Evolutionary conservation across 352 stramenopile species (phyloP), one percentile per base, ranked within the genome.

Genomic region (Halophytophthora polymorphica): DNA sequence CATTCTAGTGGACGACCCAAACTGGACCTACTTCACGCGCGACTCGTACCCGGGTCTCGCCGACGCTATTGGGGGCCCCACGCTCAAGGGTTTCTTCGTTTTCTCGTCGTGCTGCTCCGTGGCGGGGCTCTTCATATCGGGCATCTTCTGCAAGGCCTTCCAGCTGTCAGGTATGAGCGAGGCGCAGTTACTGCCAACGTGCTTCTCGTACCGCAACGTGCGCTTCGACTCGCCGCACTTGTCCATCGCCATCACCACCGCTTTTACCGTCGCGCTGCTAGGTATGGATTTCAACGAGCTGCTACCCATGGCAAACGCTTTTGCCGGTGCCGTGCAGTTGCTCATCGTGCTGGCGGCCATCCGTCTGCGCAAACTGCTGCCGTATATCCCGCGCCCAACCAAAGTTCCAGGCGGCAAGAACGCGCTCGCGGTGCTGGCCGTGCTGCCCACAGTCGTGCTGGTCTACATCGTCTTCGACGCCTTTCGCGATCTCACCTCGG

Each of bases 341-440:
- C 70, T 97, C 42, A 92, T 97, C 52, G 89, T 97, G 50, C 49
- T 76, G 11, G 81, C 90, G 7, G 95, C 93, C 58, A 65, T 98
- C 44, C 84, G 93, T 29, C 80, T 98, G 0, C 82, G 93, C 14
- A 64, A 83, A 12, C 71, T 59, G 31, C 54, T 81, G 42, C 73
- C 71, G 25, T 83, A 81, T 60, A 77, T 93, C 48, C 69, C 76
- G 41, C 74, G 83, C n/a, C 78, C 78, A 10, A 62, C 64, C 31
- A 65, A 64, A 13, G 63, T 77, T 2, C 71, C 69, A 0, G 71
- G 71, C 17, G 66, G 66, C 22, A 50, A 48, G 2, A 31, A 41
- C 3, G 47, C 58, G 14, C 56, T 77, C 6, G 42, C 40, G 2
- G 46, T 33, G 12, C 22, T 73, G 11, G 58, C 64, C 1, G 48